Conservation (phyloP, 164 flowering plant genomes). For the Kalanchoe fedtschenkoi region DNA sequence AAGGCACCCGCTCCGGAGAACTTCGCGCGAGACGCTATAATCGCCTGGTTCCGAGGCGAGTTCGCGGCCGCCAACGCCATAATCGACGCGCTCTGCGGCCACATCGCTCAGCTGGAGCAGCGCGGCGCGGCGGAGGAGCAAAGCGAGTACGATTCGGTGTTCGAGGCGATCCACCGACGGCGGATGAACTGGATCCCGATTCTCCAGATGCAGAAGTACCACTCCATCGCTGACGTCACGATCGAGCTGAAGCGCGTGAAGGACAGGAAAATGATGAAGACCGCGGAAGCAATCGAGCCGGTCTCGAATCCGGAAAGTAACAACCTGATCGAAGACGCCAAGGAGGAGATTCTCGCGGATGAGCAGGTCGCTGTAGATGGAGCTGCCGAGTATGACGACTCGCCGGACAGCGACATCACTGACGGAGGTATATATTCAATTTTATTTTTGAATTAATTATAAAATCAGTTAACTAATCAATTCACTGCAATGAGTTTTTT, state of each 20-base stretch:
- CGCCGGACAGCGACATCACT: constrained; percentile 44
- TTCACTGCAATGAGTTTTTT: too few species aligned
- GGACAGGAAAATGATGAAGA: constrained; percentile 11
- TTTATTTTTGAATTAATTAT: too few species aligned
- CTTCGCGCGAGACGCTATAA: constrained; percentile 61
- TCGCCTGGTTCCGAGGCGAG: constrained; percentile 87
- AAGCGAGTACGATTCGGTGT: constrained; percentile 54
- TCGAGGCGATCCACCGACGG: constrained; percentile 71
- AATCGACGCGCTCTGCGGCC: constrained; percentile 75
- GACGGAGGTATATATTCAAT: constrained; percentile 45
- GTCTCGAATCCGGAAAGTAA: too few species aligned
- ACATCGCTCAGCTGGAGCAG: constrained; percentile 32
- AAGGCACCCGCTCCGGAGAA: constrained; percentile 20
- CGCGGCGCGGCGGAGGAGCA: constrained; percentile 12
- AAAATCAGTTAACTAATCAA: not conserved
- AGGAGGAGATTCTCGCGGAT: constrained; percentile 10
- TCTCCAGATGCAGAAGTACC: constrained; percentile 86
- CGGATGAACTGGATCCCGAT: constrained; percentile 92
- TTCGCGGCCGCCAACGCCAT: constrained; percentile 99
- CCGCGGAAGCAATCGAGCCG: not conserved
- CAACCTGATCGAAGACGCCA: constrained; percentile 7
- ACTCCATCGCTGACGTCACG: constrained; percentile 68
- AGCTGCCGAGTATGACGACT: constrained; percentile 38
- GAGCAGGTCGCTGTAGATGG: constrained; percentile 11
- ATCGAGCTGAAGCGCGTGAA: constrained; percentile 34